Evolutionary conservation across 352 stramenopile species (phyloP), one percentile per base, ranked within the genome.

Genomic region (Thalassiosira livingstoniorum): DNA sequence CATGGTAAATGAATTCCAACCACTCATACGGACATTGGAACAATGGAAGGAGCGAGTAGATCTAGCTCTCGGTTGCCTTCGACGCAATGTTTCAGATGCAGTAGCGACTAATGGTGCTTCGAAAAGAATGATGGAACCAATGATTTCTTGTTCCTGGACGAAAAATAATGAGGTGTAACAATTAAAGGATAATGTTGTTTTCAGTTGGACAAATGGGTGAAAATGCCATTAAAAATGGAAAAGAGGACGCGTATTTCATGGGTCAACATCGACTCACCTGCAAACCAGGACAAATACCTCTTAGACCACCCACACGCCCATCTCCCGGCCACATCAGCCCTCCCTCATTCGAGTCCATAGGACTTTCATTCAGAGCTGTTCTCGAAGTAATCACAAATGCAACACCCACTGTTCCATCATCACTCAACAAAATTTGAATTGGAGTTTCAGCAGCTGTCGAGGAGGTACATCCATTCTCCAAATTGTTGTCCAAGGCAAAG

Each of bases 61-160:
- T 39, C 4, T 32, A 47, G 54, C 4, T 69, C 23, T n/a, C 21
- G 61, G 25, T 43, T 31, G 0, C 27, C 4, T 43, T 51, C 11
- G 10, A 2, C 31, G 13, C 25, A 73, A 45, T 55, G 27, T 1
- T 7, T 78, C 29, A 43, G 27, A n/a, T 47, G 11, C 31, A 4
- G 61, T 42, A 25, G 39, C 18, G 34, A 72, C 31, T 39, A 64
- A 47, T 55, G 77, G 85, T 11, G 80, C 61, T 53, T 82, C 74
- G 45, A 92, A 92, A 29, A 91, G 64, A 15, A 92, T 75, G 34
- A 91, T 74, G 27, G 75, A 83, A n/a, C 84, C 87, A 51, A 87
- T 71, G 27, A 43, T 61, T 37, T 90, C 75, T 51, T 87, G 72
- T 25, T 89, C 77, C 62, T 83, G 29, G 25, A 68, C 53, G 35